Evolutionary conservation across 148 eudicot species (phyloP).

Genomic region (Pharnaceum exiguum): DNA sequence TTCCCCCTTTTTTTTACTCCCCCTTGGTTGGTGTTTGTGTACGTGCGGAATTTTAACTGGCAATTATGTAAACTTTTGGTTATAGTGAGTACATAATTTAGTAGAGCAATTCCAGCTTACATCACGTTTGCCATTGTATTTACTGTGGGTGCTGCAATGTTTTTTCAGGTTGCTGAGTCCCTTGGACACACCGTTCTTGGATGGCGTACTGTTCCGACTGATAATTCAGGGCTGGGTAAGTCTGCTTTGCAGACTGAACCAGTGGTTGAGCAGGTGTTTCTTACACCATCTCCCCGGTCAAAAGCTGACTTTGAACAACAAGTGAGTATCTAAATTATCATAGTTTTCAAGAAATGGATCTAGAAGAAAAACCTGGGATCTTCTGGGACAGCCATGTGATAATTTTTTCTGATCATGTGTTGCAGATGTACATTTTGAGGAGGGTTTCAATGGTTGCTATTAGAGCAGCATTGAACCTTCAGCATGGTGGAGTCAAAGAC

Average conservation of each 20-base stretch:
- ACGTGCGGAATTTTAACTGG: too few relatives aligned
- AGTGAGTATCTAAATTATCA: conserved; percentile 30
- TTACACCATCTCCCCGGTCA: conserved; percentile 71
- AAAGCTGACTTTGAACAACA: conserved; percentile 90
- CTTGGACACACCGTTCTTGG: conserved; percentile 96
- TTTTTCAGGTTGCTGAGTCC: conserved; percentile 84
- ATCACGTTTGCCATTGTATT: too few relatives aligned
- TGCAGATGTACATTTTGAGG: conserved; percentile 88
- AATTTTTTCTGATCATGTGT: background rate
- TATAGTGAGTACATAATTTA: too few relatives aligned
- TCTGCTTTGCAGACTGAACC: conserved; percentile 97
- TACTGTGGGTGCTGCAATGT: conserved; percentile 6
- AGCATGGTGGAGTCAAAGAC: conserved; percentile 83
- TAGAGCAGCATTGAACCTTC: conserved; percentile 93
- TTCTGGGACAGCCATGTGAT: too few relatives aligned
- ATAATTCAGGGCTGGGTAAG: conserved; percentile 86
- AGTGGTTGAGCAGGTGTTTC: conserved; percentile 93
- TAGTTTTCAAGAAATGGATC: too few relatives aligned
- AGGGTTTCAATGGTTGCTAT: conserved; percentile 98
- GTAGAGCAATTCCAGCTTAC: too few relatives aligned
- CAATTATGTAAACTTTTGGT: too few relatives aligned
- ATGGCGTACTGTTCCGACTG: conserved; percentile 94
- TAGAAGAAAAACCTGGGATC: too few relatives aligned
- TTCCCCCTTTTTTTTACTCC: too few relatives aligned
- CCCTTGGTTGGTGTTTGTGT: too few relatives aligned